These are phyloP conservation scores for Nannizziopsis barbatae DNA, from an alignment of 2,329 filamentous ascomycete species.

Conservation along the genomic window DNA sequence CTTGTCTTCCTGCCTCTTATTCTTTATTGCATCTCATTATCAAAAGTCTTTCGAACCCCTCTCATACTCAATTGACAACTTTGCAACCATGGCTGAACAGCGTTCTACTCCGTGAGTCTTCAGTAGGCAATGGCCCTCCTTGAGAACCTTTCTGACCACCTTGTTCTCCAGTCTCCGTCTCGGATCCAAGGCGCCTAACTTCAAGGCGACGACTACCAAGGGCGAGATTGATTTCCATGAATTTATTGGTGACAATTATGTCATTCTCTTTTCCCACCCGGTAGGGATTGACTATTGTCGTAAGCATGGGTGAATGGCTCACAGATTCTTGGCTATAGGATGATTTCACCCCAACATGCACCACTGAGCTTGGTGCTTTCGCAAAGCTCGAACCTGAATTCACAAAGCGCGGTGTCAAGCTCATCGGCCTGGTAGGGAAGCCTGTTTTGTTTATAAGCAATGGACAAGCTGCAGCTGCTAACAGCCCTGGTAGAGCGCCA, in stretches of 20 bases:
- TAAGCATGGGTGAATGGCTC: background rate
- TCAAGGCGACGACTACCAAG: constrained; percentile 55
- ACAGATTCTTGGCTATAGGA: constrained; percentile 19
- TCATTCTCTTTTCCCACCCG: constrained; percentile 60
- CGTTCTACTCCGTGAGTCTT: constrained; percentile 32
- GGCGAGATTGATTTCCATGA: constrained; percentile 61
- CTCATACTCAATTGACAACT: constrained; percentile 3
- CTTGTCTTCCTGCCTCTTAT: background rate
- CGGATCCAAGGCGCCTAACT: constrained; percentile 56
- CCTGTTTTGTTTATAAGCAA: background rate
- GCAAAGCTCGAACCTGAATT: constrained; percentile 84
- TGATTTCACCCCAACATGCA: constrained; percentile 92
- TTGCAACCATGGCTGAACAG: constrained; percentile 30
- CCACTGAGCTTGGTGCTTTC: constrained; percentile 87
- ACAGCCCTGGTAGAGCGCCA: constrained; percentile 46
- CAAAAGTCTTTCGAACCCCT: background rate
- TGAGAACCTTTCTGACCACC: background rate
- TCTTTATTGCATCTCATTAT: background rate
- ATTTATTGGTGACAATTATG: constrained; percentile 60
- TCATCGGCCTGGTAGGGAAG: constrained; percentile 61
- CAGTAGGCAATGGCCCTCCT: background rate
- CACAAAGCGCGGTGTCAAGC: constrained; percentile 73
- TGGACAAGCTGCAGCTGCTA: background rate
- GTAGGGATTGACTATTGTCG: constrained; percentile 22
- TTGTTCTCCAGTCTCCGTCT: constrained; percentile 44